phyloP scores from a whole-genome alignment of 1,284 basidiomycete species.

The Takashimella tepidaria region DNA sequence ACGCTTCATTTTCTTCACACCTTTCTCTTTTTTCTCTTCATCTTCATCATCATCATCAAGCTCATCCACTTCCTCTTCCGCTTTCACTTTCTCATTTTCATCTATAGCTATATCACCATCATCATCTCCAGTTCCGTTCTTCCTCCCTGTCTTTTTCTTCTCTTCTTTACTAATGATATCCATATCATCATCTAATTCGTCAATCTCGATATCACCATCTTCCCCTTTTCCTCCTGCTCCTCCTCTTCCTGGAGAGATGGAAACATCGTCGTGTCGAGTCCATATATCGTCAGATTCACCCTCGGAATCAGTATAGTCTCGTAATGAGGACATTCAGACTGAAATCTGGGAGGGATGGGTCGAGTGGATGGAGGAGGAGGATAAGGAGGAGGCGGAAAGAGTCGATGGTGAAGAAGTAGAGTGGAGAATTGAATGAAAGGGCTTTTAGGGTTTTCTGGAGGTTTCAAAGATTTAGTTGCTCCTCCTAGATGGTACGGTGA shows the following conservation, averaged over 20 bases:
- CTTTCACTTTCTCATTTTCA: background rate
- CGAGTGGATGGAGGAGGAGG: background rate
- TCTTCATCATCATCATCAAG: too few species aligned
- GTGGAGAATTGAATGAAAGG: too few species aligned
- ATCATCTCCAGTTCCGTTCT: background rate
- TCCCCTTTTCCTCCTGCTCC: conserved; percentile 10
- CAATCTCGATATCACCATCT: conserved; percentile 1
- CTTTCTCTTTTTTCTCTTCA: background rate
- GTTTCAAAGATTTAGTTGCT: too few species aligned
- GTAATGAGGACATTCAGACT: conserved; percentile 10
- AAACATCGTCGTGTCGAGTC: conserved; percentile 2
- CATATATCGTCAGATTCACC: conserved; percentile 8
- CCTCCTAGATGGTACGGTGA: too few species aligned
- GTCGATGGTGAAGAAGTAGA: background rate
- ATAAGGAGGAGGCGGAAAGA: background rate
- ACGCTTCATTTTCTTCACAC: too few species aligned
- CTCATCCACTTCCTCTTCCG: background rate
- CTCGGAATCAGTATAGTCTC: conserved; percentile 32
- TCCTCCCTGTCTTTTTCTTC: background rate
- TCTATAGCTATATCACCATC: background rate
- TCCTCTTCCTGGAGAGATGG: background rate
- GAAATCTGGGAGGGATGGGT: background rate
- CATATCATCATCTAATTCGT: background rate
- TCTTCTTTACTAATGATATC: background rate
- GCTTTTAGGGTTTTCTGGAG: too few species aligned